Evolutionary conservation across 2,329 filamentous ascomycete species (phyloP).

Genomic region (Arthrobotrys musiformis): DNA sequence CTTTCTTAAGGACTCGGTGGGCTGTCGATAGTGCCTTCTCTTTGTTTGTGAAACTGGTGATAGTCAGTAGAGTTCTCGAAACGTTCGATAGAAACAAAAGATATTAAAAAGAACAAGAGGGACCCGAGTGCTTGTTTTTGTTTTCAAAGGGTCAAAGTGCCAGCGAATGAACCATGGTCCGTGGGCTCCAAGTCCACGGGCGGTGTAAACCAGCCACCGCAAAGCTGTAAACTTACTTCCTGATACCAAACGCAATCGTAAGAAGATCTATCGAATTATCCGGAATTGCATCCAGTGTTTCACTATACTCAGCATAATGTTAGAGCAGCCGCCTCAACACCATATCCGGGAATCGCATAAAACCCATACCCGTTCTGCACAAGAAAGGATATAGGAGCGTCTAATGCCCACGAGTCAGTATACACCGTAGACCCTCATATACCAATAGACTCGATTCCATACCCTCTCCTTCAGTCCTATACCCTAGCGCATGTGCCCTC

Average conservation of each 20-base stretch:
- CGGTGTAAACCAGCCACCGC: not conserved
- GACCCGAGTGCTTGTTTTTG: not conserved
- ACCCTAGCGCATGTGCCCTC: slow-evolving; percentile 70
- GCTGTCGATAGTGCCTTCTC: slow-evolving; percentile 83
- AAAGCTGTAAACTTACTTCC: slow-evolving; percentile 69
- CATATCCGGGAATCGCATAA: slow-evolving; percentile 65
- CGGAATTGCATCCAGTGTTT: slow-evolving; percentile 66
- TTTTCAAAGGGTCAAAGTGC: not conserved
- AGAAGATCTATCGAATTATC: slow-evolving; percentile 86
- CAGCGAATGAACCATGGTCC: not conserved
- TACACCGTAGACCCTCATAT: not conserved
- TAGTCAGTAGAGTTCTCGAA: slow-evolving; percentile 10
- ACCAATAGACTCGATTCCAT: not conserved
- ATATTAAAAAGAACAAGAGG: not conserved
- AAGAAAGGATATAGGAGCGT: slow-evolving; percentile 54
- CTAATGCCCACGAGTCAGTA: slow-evolving; percentile 11
- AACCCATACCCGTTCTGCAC: slow-evolving; percentile 53
- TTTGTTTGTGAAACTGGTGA: slow-evolving; percentile 81
- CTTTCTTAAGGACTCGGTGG: slow-evolving; percentile 87
- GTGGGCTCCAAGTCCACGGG: not conserved
- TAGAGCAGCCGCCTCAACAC: slow-evolving; percentile 70
- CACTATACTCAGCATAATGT: slow-evolving; percentile 63
- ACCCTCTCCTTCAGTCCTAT: slow-evolving; percentile 52
- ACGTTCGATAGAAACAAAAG: not conserved
- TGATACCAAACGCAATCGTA: slow-evolving; percentile 96